A percentile compares a stretch with the other conserved stretches of the same genome.
Evolutionary conservation across 257 asterid genomes (phyloP).

Genomic region (Cynanchum wilfordii): DNA sequence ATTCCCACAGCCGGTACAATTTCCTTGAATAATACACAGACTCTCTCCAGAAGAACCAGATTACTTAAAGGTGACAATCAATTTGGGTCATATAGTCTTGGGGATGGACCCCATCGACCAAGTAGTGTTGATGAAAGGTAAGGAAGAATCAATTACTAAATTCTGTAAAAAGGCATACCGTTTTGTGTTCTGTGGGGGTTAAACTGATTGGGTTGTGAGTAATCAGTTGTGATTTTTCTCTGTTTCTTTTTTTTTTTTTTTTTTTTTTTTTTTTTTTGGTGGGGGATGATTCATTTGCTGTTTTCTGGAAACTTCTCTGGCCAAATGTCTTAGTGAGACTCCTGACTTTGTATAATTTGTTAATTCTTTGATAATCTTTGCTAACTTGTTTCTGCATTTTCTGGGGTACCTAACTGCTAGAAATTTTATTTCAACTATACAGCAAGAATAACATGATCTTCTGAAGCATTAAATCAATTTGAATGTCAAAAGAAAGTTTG

Average conservation of each 20-base stretch:
- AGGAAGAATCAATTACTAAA: slow-evolving; percentile 22
- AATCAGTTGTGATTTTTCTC: not conserved
- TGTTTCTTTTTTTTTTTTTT: not conserved
- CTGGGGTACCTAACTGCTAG: not conserved
- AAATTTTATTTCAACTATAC: not conserved
- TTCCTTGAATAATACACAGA: slow-evolving; percentile 56
- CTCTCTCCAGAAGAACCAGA: slow-evolving; percentile 97
- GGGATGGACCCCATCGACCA: slow-evolving; percentile 56
- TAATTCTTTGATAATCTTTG: not conserved
- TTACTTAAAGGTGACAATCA: slow-evolving; percentile 65
- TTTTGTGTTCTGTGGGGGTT: slow-evolving; percentile 4
- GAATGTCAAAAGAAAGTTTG: not conserved
- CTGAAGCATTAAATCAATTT: not conserved
- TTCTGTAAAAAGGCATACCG: not conserved
- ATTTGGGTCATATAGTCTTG: slow-evolving; percentile 45
- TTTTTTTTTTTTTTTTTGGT: not conserved
- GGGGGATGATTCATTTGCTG: not conserved
- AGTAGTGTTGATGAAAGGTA: slow-evolving; percentile 86
- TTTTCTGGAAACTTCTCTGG: slow-evolving; percentile 1
- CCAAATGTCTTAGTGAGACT: not conserved
- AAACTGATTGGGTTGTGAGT: not conserved
- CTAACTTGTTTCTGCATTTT: not conserved
- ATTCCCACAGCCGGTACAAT: slow-evolving; percentile 48
- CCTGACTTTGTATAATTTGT: not conserved
- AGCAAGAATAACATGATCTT: slow-evolving; percentile 4